Conservation (phyloP, 345 rosid genomes). For the Pseudoturritis turrita region DNA sequence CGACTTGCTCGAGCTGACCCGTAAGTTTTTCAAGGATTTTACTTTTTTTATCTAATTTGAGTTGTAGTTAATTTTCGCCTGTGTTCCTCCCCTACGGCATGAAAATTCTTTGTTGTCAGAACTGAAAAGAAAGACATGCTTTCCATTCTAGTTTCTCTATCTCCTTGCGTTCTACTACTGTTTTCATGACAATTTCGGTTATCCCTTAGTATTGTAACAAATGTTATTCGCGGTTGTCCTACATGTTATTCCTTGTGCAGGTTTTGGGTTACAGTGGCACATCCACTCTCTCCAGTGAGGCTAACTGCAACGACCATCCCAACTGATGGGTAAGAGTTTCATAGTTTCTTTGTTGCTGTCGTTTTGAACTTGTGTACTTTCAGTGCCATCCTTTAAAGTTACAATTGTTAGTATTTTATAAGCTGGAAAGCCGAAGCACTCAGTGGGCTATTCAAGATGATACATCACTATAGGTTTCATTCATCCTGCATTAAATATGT, state of each 20-base stretch:
- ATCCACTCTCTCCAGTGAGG: conserved; percentile 72
- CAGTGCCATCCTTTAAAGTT: not conserved
- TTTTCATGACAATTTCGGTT: not conserved
- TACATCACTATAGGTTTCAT: conserved; percentile 1
- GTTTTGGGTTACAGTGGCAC: conserved; percentile 64
- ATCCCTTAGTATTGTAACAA: not conserved
- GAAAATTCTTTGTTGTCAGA: not conserved
- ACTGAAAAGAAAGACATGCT: not conserved
- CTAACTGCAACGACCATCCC: conserved; percentile 48
- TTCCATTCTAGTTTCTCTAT: not conserved
- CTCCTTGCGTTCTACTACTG: not conserved
- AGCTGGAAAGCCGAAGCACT: not conserved
- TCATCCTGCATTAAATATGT: not conserved
- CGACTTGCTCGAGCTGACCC: conserved; percentile 95
- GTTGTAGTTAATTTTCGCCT: not conserved
- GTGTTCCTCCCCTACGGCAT: not conserved
- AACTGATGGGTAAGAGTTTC: conserved; percentile 67
- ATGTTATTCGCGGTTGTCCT: not conserved
- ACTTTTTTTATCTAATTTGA: not conserved
- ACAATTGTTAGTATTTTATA: not conserved
- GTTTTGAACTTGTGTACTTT: not conserved
- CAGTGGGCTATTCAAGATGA: not conserved
- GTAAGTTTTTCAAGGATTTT: conserved; percentile 46
- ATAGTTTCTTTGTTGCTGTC: not conserved
- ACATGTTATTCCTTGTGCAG: conserved; percentile 40